phyloP scores from a whole-genome alignment of 2,329 filamentous ascomycete genomes.

The Penicillium digitatum region DNA sequence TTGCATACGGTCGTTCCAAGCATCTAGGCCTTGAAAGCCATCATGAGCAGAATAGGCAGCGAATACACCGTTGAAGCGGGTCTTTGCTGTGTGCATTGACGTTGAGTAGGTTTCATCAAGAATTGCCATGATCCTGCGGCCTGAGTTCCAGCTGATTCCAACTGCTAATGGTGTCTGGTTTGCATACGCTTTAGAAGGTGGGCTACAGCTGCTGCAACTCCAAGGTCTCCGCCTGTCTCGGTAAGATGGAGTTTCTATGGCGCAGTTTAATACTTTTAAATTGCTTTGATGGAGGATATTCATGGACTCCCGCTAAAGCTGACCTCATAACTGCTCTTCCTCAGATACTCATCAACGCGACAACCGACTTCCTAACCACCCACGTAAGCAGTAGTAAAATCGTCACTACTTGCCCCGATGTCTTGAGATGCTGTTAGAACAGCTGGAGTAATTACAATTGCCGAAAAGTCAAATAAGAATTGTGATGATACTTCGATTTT shows the following conservation, averaged over 20 bases:
- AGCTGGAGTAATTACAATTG: conserved; percentile 30
- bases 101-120: conserved; percentile 30
- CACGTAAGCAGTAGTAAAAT: conserved; percentile 32
- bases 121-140: conserved; percentile 35
- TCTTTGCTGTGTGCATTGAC: conserved; percentile 33
- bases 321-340: conserved; percentile 33
- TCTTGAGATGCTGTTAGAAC: conserved; percentile 32
- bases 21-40: conserved; percentile 28
- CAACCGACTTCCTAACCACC: conserved; percentile 33
- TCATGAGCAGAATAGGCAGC: conserved; percentile 29
- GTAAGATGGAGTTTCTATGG: conserved; percentile 28
- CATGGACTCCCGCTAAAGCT: background rate
- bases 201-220: conserved; percentile 28
- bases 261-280: background rate
- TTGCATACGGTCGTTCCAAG: conserved; percentile 28
- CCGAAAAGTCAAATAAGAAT: conserved; percentile 16
- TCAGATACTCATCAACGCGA: conserved; percentile 29
- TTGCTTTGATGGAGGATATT: no score
- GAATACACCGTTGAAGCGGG: conserved; percentile 33
- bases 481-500: conserved; percentile 31
- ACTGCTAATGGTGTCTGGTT: conserved; percentile 27
- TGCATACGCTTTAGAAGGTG: conserved; percentile 24
- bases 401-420: conserved; percentile 24
- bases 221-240: conserved; percentile 27
- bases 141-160: conserved; percentile 32